These are phyloP conservation scores for Fusarium liriodendri DNA, from an alignment of 2,329 filamentous ascomycete genomes.

Conservation along the genomic window DNA sequence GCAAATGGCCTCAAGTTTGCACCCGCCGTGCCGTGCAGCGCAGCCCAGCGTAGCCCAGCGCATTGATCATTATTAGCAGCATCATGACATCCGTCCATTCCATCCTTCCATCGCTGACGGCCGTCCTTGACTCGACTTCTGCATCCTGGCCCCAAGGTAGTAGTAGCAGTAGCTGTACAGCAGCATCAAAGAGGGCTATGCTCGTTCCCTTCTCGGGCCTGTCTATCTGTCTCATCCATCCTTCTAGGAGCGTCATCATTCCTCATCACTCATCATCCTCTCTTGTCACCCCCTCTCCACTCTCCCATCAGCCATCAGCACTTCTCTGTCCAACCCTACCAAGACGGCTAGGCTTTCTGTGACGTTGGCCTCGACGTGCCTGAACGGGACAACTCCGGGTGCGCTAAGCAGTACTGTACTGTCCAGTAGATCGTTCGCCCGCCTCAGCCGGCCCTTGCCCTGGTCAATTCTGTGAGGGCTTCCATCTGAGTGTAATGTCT, in stretches of 20 bases:
- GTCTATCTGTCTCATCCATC: background rate
- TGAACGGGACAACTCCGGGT: slow-evolving; percentile 18
- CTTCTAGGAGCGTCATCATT: slow-evolving; percentile 4
- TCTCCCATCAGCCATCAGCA: background rate
- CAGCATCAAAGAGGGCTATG: slow-evolving; percentile 12
- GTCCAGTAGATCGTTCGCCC: slow-evolving; percentile 15
- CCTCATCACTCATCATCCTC: background rate
- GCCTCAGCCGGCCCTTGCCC: background rate
- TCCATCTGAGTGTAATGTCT: background rate
- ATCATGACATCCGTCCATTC: slow-evolving; percentile 20
- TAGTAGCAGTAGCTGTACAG: slow-evolving; percentile 25
- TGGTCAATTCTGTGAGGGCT: background rate
- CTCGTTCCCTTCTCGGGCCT: slow-evolving; percentile 12
- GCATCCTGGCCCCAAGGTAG: slow-evolving; percentile 15
- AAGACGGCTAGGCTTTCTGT: background rate
- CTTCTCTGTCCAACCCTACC: background rate
- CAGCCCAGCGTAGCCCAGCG: background rate
- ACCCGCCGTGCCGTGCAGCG: background rate
- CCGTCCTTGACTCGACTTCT: slow-evolving; percentile 5
- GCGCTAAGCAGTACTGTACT: slow-evolving; percentile 1
- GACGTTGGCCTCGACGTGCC: slow-evolving; percentile 9
- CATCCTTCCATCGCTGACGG: slow-evolving; percentile 5
- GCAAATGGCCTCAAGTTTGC: slow-evolving; percentile 8
- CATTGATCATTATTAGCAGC: slow-evolving; percentile 18
- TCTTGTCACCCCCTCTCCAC: background rate